phyloP scores from a whole-genome alignment of 345 rosid genomes.

The Raphanus sativus region DNA sequence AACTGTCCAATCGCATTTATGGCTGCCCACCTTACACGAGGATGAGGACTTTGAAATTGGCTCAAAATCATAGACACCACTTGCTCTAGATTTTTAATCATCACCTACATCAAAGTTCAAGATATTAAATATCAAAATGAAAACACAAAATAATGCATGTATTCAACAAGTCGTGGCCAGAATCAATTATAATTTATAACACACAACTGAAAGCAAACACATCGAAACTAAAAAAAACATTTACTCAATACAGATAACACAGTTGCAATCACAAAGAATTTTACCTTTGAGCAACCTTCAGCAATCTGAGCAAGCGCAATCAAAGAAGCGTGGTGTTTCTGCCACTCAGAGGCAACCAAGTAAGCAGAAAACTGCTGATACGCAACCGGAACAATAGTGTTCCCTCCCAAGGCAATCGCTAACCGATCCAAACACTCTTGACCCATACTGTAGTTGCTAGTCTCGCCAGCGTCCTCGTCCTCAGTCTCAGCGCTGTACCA shows the following conservation, averaged over 20 bases:
- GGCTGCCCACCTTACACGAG: conserved; percentile 99
- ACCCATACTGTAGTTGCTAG: conserved; percentile 89
- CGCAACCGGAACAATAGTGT: conserved; percentile 94
- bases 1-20: conserved; percentile 96
- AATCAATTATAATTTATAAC: too few species aligned
- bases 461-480: conserved; percentile 95
- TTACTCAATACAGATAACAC: too few species aligned
- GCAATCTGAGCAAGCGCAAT: conserved; percentile 99
- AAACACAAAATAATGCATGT: neutral
- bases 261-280: neutral
- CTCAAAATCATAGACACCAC: conserved; percentile 83
- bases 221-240: neutral
- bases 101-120: conserved; percentile 52
- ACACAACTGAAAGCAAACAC: neutral
- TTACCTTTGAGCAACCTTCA: conserved; percentile 97
- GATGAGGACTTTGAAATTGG: conserved; percentile 84
- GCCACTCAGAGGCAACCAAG: conserved; percentile 95
- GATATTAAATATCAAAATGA: neutral
- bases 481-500: conserved; percentile 93
- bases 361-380: conserved; percentile 88
- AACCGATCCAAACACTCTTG: conserved; percentile 98
- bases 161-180: too few species aligned
- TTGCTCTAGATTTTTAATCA: conserved; percentile 89
- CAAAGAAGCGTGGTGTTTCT: conserved; percentile 95
- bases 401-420: conserved; percentile 94